Base-by-base conservation (phyloP, 441 rosid genomes). In the Kokia cookei region DNA sequence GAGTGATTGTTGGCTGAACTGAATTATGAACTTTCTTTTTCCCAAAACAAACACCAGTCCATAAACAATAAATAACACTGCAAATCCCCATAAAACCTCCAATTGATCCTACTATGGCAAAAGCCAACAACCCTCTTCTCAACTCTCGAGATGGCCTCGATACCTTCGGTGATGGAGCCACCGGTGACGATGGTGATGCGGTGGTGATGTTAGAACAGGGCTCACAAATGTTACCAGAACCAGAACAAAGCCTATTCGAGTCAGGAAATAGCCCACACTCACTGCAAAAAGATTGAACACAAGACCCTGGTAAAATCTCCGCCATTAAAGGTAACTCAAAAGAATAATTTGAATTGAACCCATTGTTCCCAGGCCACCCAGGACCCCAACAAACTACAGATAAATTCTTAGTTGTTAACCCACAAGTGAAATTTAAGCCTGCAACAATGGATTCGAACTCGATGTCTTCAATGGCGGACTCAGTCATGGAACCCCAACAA, bases 381-480 rank as follows among this genome's bases (percentile, higher is more conserved):
- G 88, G 88, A 4, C 91, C 96, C 94, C 97, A 93, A 76, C 99
- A 95, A 73, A 84, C 76, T 1, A 91, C 59, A 0, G 94, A 81
- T 19, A 91, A 76, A 69, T 88, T 83, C 58, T 12, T 12, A 3
- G 93, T 75, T 3, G 76, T 76, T 72, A 94, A 80, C 64, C 99
- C 98, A 76, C 97, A 94, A 1, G 85, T 81, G 19, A 91, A 86
- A 84, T 82, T 82, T 29, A 82, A 72, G 42, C 97, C 96, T 2
- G 98, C 82, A 72, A 87, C 89, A 32, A 94, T 85, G 1, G 88
- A 87, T 75, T 90, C 96, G 69, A 93, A 94, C 0, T 79, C 71
- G 80, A 83, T 58, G 11, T 26, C 78, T 15, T 79, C 77, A 12
- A 71, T 15, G 0, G 43, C 54, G 5, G 82, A 79, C 24, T 47